Conservation (phyloP, 148 eudicot species). For the Cornus controversa region DNA sequence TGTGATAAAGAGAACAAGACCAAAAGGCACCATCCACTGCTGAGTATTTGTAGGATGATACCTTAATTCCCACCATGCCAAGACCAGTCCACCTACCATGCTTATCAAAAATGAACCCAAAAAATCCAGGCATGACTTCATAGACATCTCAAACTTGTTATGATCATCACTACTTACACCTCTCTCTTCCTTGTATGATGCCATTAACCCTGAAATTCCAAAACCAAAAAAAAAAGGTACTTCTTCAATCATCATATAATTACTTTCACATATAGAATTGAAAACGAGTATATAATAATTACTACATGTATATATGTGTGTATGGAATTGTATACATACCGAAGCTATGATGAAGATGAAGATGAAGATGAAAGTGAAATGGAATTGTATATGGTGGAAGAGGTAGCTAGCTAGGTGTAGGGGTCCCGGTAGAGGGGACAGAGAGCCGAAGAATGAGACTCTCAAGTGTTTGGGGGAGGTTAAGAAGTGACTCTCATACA, state of each 20-base stretch:
- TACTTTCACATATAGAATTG: neutral
- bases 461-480: neutral
- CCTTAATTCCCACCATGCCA: slow-evolving; percentile 46
- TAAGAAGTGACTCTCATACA: neutral
- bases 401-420: neutral
- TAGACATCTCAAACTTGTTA: neutral
- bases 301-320: neutral
- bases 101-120: slow-evolving; percentile 34
- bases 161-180: too few relatives aligned
- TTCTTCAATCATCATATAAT: neutral
- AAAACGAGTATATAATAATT: too few relatives aligned
- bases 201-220: neutral
- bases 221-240: neutral
- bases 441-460: neutral
- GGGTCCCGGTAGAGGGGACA: neutral
- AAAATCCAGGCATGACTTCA: slow-evolving; percentile 22
- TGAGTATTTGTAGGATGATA: slow-evolving; percentile 48
- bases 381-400: neutral
- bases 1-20: slow-evolving; percentile 45
- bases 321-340: too few relatives aligned
- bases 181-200: neutral
- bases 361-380: neutral
- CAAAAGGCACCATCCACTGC: slow-evolving; percentile 76
- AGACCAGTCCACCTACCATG: slow-evolving; percentile 48
- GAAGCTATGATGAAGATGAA: neutral